Conservation (phyloP, 2,329 filamentous ascomycete genomes). For the Hymenoscyphus linearis region DNA sequence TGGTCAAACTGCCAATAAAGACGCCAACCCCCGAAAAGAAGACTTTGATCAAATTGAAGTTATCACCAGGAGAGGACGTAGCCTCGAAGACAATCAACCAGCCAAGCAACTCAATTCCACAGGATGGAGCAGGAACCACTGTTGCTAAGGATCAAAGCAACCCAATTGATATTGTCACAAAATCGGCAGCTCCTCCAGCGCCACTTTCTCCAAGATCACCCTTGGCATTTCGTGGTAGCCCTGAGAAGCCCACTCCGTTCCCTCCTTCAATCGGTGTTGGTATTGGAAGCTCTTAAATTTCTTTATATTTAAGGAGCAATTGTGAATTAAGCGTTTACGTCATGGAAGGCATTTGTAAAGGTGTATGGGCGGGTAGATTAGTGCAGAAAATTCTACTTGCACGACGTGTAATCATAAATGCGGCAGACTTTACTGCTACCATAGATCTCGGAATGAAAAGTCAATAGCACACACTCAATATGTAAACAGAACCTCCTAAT, state of each 20-base stretch:
- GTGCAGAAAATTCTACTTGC: neutral
- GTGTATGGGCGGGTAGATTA: neutral
- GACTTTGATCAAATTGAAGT: conserved; percentile 22
- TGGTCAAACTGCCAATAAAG: conserved; percentile 65
- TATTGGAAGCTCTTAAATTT: neutral
- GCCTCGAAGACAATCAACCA: neutral
- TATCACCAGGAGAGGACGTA: conserved; percentile 13
- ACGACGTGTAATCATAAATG: neutral
- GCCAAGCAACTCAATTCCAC: neutral
- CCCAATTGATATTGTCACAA: conserved; percentile 11
- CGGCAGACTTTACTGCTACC: neutral
- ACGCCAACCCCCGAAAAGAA: conserved; percentile 31
- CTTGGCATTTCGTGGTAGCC: conserved; percentile 56
- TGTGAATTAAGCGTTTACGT: neutral
- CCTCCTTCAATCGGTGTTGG: conserved; percentile 23
- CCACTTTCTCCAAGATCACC: conserved; percentile 20
- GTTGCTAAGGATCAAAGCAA: conserved; percentile 3
- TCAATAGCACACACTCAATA: neutral
- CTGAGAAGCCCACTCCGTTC: conserved; percentile 46
- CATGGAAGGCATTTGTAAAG: neutral
- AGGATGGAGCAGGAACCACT: neutral
- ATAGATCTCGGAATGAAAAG: neutral
- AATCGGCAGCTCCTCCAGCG: conserved; percentile 11
- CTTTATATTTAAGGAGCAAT: neutral
- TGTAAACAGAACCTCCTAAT: neutral